Base-by-base conservation (phyloP, 306 rosid species). In the Aeschynomene evenia region DNA sequence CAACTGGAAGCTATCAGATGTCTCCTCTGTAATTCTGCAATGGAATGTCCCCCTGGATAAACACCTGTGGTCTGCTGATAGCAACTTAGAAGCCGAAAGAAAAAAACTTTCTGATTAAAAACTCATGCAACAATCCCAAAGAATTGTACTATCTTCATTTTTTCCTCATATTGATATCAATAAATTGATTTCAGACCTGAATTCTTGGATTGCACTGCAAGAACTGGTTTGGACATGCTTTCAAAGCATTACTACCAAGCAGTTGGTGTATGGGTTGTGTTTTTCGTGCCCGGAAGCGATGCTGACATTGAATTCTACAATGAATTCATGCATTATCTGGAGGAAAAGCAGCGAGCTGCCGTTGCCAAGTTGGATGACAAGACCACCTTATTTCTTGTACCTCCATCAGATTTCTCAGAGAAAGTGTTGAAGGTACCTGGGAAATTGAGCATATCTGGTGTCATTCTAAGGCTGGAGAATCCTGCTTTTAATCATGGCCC, bases 221-320 rank as follows among this genome's bases (percentile, higher is more conserved):
- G 96, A 81, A 94, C 99, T 60, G 78, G 97, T 74, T 77, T 94
- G 65, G 99, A 94, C 77, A 94, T 94, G 97, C 99, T 94, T 70
- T 81, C 96, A 37, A 87, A 91, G 88, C 99, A 94, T 85, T 94
- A 94, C 75, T 86, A 89, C 74, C 97, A 94, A 79, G 99, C 97
- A 34, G 88, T 90, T 67, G 89, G 87, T 51, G 95, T 96, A 67
- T 94, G 96, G 99, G 99, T 91, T 81, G 89, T 94, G 71, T 94
- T 91, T 81, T 94, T 94, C 79, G 95, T 89, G 69, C 99, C 99
- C 31, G 95, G 86, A 87, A 80, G 91, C 56, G 99, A 94, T 77
- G 80, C 88, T 70, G 97, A 91, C 77, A 87, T 94, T 51, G 89
- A 82, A 71, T 80, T 74, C 83, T 94, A 94, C 81, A 91, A 91